phyloP scores from a whole-genome alignment of 176 grass and related monocot species.

The Avena insularis region DNA sequence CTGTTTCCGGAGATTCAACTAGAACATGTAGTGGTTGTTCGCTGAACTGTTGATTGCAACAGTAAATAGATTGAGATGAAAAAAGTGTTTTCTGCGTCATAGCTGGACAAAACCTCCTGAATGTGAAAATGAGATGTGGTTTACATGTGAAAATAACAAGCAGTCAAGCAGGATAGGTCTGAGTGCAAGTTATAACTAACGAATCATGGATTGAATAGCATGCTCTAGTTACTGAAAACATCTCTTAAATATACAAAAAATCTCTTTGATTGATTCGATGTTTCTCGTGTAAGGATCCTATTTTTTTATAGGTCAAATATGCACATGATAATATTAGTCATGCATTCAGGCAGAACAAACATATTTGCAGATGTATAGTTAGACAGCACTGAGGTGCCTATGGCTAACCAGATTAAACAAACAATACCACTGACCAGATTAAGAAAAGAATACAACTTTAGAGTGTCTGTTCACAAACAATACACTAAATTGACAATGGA shows the following conservation, averaged over 20 bases:
- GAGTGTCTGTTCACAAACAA: conserved; percentile 38
- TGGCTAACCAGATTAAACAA: neutral
- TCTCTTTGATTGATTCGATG: neutral
- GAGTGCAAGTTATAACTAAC: neutral
- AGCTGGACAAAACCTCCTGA: conserved; percentile 35
- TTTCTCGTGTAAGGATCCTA: neutral
- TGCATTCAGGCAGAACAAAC: neutral
- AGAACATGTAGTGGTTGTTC: conserved; percentile 67
- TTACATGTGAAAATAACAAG: neutral
- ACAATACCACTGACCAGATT: neutral
- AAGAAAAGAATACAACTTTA: neutral
- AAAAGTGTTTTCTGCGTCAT: conserved; percentile 36
- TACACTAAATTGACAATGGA: too few relatives aligned
- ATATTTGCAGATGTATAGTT: neutral
- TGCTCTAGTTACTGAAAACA: conserved; percentile 2
- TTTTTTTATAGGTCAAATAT: conserved; percentile 18
- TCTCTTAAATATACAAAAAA: neutral
- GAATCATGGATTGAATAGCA: neutral
- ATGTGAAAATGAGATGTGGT: neutral
- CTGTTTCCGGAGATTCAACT: conserved; percentile 58
- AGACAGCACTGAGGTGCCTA: neutral
- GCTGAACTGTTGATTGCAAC: conserved; percentile 63
- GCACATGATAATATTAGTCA: neutral
- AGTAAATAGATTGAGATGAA: conserved; percentile 52
- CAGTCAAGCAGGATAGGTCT: neutral